Evolutionary conservation across 352 stramenopile species (phyloP), one percentile per base, ranked within the genome.

Genomic region (Phytopythium aichiense): DNA sequence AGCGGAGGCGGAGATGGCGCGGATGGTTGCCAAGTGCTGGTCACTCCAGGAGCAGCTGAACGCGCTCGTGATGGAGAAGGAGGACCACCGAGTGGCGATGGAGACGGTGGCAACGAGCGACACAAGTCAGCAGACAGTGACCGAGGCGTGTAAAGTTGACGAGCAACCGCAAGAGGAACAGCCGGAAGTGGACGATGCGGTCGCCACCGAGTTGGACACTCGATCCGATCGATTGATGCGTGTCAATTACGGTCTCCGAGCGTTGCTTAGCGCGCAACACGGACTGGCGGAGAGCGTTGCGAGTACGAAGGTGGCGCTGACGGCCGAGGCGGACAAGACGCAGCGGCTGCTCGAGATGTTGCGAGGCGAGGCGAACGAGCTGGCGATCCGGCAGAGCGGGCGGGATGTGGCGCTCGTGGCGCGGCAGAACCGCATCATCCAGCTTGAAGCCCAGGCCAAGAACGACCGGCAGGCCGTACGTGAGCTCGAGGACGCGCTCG

Each of bases 381-480:
- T 85, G 30, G 75, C 71, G 1, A 74, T 87, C 22, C 66, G 73
- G 15, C 71, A 84, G 57, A 81, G 77, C 25, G 67, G 80, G 16
- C 71, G 71, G 7, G 68, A 79, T 7, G 73, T 85, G 61, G 63
- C 65, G 16, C 63, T 87, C n/a, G 73, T 78, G 52, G 67, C 71
- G 12, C 72, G 73, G 55, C 77, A 87, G 56, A 80, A 70, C 40
- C 68, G 68, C 37, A 82, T 86, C 31, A 77, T 87, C 28, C 76
- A 86, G 61, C 62, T 85, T 1, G 73, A 89, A 37, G 70, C 74
- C 12, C 74, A 85, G 33, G 55, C 77, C 22, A 87, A 89, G 58
- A 82, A 84, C 22, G 69, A 85, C 33, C 62, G 68, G 2, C 77
- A 82, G 62, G 75, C 64, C 9, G 70, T 81, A 13, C 68, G 72